Evolutionary conservation across 2,329 filamentous ascomycete species (phyloP).

Genomic region (Aspergillus latus): DNA sequence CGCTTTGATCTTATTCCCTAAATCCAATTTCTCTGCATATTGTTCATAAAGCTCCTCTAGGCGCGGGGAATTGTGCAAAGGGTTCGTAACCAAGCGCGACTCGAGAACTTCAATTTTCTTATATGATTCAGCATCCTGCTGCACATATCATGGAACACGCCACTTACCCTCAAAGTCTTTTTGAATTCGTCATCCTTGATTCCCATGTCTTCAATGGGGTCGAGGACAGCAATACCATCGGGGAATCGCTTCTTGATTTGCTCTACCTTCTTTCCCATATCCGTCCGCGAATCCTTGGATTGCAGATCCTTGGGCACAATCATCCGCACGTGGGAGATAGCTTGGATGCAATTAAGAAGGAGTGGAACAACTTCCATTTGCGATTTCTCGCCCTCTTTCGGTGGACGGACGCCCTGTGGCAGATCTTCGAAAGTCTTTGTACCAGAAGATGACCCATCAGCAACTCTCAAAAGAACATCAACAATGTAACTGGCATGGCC

Average conservation of each 20-base stretch:
- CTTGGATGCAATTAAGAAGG: slow-evolving; percentile 78
- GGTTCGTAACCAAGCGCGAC: slow-evolving; percentile 82
- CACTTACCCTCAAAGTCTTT: slow-evolving; percentile 68
- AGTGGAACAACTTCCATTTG: slow-evolving; percentile 84
- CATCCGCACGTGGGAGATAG: slow-evolving; percentile 78
- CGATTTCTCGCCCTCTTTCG: slow-evolving; percentile 61
- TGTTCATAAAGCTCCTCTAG: slow-evolving; percentile 82
- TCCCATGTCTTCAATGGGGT: slow-evolving; percentile 94
- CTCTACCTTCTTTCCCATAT: slow-evolving; percentile 64
- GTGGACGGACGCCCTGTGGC: slow-evolving; percentile 61
- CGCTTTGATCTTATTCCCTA: slow-evolving; percentile 77
- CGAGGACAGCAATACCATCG: slow-evolving; percentile 83
- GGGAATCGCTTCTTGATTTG: slow-evolving; percentile 88
- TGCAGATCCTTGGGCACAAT: slow-evolving; percentile 78
- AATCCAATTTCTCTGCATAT: slow-evolving; percentile 76
- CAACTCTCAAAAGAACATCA: slow-evolving; percentile 72
- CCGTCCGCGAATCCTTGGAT: slow-evolving; percentile 66
- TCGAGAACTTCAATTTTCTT: slow-evolving; percentile 97
- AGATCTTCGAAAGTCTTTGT: slow-evolving; percentile 65
- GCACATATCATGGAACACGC: neutral
- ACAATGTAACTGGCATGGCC: slow-evolving; percentile 78
- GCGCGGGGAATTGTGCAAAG: slow-evolving; percentile 84
- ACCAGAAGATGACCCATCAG: slow-evolving; percentile 52
- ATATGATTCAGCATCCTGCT: slow-evolving; percentile 20
- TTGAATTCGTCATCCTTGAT: slow-evolving; percentile 93